These are phyloP conservation scores for Phytophthora sansomeana DNA, from an alignment of 352 stramenopile species.

Conservation along the genomic window DNA sequence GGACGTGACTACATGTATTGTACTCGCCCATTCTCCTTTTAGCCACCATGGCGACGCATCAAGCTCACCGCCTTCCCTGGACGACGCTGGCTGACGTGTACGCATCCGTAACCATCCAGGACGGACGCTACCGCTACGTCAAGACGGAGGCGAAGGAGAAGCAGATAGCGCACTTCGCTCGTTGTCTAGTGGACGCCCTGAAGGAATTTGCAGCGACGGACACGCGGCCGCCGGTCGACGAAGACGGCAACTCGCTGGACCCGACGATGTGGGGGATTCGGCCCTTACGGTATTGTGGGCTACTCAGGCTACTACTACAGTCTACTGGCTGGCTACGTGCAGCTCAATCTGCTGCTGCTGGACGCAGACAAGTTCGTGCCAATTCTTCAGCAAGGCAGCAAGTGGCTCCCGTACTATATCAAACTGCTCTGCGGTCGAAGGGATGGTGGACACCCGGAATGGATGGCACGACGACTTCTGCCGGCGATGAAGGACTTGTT, in stretches of 20 bases:
- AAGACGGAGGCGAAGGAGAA: constrained; percentile 30
- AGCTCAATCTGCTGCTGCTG: constrained; percentile 44
- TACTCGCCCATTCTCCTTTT: background rate
- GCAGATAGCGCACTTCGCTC: constrained; percentile 35
- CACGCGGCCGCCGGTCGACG: constrained; percentile 23
- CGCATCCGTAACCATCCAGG: background rate
- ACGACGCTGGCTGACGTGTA: constrained; percentile 27
- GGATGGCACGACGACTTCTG: constrained; percentile 17
- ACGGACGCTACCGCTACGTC: constrained; percentile 12
- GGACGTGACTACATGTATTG: background rate
- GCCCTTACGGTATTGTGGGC: background rate
- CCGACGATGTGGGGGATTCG: constrained; percentile 34
- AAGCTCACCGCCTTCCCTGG: constrained; percentile 43
- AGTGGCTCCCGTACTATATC: constrained; percentile 16
- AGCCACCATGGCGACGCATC: constrained; percentile 17
- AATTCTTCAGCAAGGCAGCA: constrained; percentile 24
- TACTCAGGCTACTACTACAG: constrained; percentile 37
- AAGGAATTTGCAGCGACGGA: constrained; percentile 37
- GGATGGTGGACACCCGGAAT: constrained; percentile 28
- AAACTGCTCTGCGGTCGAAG: constrained; percentile 21
- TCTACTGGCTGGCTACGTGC: constrained; percentile 36
- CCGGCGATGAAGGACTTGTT: constrained; percentile 4
- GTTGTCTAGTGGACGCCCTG: constrained; percentile 31
- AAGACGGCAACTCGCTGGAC: constrained; percentile 34
- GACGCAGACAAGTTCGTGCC: constrained; percentile 32